Conservation (phyloP, 169 alveolate genomes). For the Cryptosporidium xiaoi region DNA sequence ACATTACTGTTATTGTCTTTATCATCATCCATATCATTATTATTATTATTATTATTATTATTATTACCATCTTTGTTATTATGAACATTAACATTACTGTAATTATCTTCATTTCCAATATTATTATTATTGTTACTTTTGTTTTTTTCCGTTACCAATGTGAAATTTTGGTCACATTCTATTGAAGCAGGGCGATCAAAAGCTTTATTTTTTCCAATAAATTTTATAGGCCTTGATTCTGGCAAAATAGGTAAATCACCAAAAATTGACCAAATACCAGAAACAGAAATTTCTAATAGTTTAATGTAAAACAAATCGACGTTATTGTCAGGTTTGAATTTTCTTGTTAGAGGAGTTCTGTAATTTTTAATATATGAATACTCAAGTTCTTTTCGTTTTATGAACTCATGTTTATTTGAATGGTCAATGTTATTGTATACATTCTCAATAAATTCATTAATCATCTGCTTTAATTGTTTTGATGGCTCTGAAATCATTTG, state of each 20-base stretch:
- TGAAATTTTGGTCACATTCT: neutral
- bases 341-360: conserved; percentile 27
- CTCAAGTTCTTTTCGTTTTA: conserved; percentile 2
- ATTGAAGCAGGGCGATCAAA: neutral
- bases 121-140: neutral
- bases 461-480: conserved; percentile 8
- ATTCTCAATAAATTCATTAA: neutral
- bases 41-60: neutral
- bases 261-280: conserved; percentile 56
- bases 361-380: conserved; percentile 19
- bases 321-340: conserved; percentile 5
- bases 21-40: neutral
- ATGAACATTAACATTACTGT: neutral
- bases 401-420: neutral
- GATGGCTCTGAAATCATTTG: conserved; percentile 60
- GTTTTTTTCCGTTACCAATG: neutral
- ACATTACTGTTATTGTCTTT: neutral
- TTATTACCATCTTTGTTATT: neutral
- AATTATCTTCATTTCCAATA: no score
- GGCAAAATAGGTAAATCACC: conserved; percentile 47
- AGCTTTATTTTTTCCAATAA: neutral
- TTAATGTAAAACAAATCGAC: conserved; percentile 47
- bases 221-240: neutral
- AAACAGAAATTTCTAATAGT: conserved; percentile 28
- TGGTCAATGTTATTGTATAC: neutral